phyloP scores from a whole-genome alignment of 1,284 basidiomycete species.

The Ustilago loliicola region DNA sequence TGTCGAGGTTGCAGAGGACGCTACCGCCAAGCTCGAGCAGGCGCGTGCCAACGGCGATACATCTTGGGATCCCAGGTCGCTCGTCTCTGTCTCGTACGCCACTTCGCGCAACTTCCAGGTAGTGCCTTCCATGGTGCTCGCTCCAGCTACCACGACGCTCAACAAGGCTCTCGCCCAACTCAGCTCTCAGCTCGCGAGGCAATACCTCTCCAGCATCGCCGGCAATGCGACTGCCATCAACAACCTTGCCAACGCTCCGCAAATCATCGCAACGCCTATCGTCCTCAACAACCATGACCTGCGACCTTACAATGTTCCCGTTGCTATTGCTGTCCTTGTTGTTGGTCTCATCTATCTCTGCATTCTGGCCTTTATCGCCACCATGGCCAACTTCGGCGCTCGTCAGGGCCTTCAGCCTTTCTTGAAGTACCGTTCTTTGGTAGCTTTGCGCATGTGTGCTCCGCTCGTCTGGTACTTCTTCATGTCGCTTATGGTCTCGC shows the following conservation, averaged over 20 bases:
- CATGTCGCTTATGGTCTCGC: constrained; percentile 62
- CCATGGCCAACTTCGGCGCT: constrained; percentile 54
- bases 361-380: constrained; percentile 73
- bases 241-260: constrained; percentile 74
- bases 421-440: constrained; percentile 53
- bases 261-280: constrained; percentile 75
- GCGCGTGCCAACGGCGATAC: constrained; percentile 60
- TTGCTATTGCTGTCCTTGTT: constrained; percentile 79
- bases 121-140: constrained; percentile 45
- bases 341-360: constrained; percentile 82
- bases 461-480: constrained; percentile 56
- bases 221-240: constrained; percentile 47
- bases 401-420: constrained; percentile 56
- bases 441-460: constrained; percentile 56
- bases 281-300: constrained; percentile 75
- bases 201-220: constrained; percentile 44
- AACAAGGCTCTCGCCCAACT: constrained; percentile 34
- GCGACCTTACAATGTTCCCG: constrained; percentile 79
- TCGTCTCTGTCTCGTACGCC: constrained; percentile 54
- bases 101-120: constrained; percentile 57
- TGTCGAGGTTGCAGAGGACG: constrained; percentile 53
- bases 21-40: constrained; percentile 44
- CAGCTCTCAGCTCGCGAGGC: constrained; percentile 26
- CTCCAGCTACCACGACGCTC: constrained; percentile 41
- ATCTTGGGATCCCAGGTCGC: constrained; percentile 50